Evolutionary conservation across 306 rosid species (phyloP), one percentile per base, ranked within the genome.

Genomic region (Prunus armeniaca): DNA sequence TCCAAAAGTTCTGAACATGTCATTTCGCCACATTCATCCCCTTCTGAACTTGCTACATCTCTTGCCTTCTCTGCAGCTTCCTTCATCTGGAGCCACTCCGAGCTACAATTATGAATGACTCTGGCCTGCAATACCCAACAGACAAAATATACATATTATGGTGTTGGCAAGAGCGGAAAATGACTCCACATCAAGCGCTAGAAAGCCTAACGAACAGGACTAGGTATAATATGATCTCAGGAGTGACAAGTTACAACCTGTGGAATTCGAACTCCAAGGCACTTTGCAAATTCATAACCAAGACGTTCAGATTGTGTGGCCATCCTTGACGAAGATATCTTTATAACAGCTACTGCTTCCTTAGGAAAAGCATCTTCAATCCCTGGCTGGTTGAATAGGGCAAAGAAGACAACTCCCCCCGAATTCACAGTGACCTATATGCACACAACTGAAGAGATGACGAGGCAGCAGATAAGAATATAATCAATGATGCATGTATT

Each of bases 321-420:
- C 97, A 91, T 93, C 84, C 98, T 91, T 38, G 98, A 87, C 43
- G 98, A 87, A 52, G 98, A 79, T 76, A 93, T 90, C 87, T 93
- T 93, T 80, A 91, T 90, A 77, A 90, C 97, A 77, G 97, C 96
- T 15, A 96, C 97, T 15, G 85, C 98, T 82, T 91, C 98, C 81
- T 84, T 87, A 20, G 90, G 77, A 67, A n/a, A 47, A 76, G 74
- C 50, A 58, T 84, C 89, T 32, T 79, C 82, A 49, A 68, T 85
- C 72, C 79, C 87, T n/a, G 72, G 82, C 65, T 79, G 84, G 80
- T 80, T 88, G 84, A 93, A 93, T 52, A 93, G 80, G 74, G 96
- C 93, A 85, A 93, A 93, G 87, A 93, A 93, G 78, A 93, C 97
- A 69, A 93, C 96, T 74, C 98, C 98, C 71, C 98, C 96, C 11